These are phyloP conservation scores for Yamadazyma oceani DNA, from an alignment of 1,139 yeast species.

Conservation along the genomic window DNA sequence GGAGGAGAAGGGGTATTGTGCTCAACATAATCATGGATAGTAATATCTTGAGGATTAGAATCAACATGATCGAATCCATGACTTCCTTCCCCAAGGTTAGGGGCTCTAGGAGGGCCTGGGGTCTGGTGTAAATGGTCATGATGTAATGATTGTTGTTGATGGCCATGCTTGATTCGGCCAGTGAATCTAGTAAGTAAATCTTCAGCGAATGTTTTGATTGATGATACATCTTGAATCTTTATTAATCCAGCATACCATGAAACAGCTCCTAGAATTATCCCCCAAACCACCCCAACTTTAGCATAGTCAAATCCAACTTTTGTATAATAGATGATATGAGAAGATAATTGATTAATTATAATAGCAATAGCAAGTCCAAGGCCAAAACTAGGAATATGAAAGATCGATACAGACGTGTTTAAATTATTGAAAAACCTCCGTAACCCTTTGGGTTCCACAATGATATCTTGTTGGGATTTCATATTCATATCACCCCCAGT, in stretches of 20 bases:
- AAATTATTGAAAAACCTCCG: constrained; percentile 1
- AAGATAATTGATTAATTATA: constrained; percentile 21
- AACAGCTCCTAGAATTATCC: constrained; percentile 23
- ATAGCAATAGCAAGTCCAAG: constrained; percentile 30
- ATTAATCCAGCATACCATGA: constrained; percentile 35
- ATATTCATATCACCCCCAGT: not conserved
- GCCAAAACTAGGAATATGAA: constrained; percentile 35
- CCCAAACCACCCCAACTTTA: constrained; percentile 28
- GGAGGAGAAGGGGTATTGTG: constrained; percentile 7
- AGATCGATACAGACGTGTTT: constrained; percentile 10
- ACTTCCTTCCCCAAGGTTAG: not conserved
- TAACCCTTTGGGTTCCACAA: constrained; percentile 1
- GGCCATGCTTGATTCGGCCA: constrained; percentile 4
- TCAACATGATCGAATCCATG: not conserved
- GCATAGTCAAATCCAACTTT: constrained; percentile 20
- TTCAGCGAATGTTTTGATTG: constrained; percentile 11
- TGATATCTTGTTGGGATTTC: not conserved
- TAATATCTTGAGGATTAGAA: not conserved
- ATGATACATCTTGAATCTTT: constrained; percentile 22
- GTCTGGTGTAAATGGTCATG: no score
- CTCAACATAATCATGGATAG: constrained; percentile 6
- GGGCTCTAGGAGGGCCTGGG: not conserved
- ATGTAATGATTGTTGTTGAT: not conserved
- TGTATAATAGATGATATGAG: constrained; percentile 23
- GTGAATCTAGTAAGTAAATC: constrained; percentile 12